Base-by-base conservation (phyloP, 495 filamentous ascomycete species). In the Chaetomium tenue region DNA sequence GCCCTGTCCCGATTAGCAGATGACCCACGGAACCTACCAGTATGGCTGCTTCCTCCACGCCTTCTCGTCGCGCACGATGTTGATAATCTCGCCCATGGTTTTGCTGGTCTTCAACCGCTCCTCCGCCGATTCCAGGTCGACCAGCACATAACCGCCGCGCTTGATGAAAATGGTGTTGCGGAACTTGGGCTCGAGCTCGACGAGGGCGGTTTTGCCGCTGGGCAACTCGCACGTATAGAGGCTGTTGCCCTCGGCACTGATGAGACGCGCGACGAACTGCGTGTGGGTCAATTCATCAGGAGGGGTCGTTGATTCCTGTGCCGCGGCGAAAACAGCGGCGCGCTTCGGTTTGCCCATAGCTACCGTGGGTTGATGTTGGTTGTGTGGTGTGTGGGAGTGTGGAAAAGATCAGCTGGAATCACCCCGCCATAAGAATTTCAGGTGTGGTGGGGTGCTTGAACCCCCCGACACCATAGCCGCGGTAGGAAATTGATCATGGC, bases 121-220 rank as follows among this genome's bases (percentile, higher is more conserved):
- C 30, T 88, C 82, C 12, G 84, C 80, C 2, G 74, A 73, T 37
- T 82, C 80, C 33, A 87, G 86, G 64, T 97, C 90, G 23, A 97
- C 82, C 20, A 97, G 74, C 25, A 97, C 91, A 75, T 89, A 97
- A 0, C 91, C 91, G 11, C 91, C 89, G 3, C 90, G 87, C 68
- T 88, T 90, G 71, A 97, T 88, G 90, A 92, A 97, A 65, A 97
- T 89, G 16, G 90, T 91, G 56, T 89, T 92, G 55, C 92, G 91
- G 71, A 98, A 97, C 11, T 87, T 83, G 0, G 89, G 74, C 4
- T 87, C 86, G 51, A 98, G 82, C 78, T 97, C 93, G 25, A 90
- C 89, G 6, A 96, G 78, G 33, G 89, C 66, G 46, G 80, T 74
- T 65, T 87, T 86, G 39, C 73, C 68, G 65, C 72, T 76, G 56